Conservation (phyloP, 805 yeast species). For the Danielia reshetovae region DNA sequence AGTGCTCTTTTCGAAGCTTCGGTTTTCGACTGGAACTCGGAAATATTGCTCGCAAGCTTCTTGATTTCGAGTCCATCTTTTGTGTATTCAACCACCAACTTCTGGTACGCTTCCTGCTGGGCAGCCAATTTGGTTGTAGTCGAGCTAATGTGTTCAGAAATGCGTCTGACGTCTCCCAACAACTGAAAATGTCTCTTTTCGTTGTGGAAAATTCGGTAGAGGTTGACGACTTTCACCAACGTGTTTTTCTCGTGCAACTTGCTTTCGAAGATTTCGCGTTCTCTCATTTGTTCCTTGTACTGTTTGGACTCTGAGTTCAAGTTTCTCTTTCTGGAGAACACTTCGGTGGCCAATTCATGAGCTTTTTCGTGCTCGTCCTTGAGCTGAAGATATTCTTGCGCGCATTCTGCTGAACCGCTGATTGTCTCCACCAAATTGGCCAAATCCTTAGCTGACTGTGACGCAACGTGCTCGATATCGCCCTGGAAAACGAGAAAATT, state of each 20-base stretch:
- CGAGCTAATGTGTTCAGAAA: constrained; percentile 8
- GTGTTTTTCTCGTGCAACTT: constrained; percentile 48
- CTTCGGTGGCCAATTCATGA: constrained; percentile 56
- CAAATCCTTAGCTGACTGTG: constrained; percentile 76
- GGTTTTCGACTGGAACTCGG: constrained; percentile 32
- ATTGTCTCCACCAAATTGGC: constrained; percentile 74
- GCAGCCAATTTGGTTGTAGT: constrained; percentile 22
- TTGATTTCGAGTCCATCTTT: constrained; percentile 41
- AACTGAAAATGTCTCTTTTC: constrained; percentile 38
- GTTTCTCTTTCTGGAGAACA: constrained; percentile 65
- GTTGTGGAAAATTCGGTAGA: constrained; percentile 66
- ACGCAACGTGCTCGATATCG: constrained; percentile 89
- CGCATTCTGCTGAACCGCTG: constrained; percentile 72
- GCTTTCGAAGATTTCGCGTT: constrained; percentile 62
- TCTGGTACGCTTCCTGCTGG: constrained; percentile 25
- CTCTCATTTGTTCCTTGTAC: constrained; percentile 70
- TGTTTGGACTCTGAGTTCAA: constrained; percentile 71
- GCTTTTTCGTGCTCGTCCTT: constrained; percentile 64
- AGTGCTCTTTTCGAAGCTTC: constrained; percentile 46
- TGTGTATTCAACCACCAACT: constrained; percentile 39
- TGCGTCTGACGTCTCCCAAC: constrained; percentile 25
- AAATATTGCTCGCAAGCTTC: constrained; percentile 37
- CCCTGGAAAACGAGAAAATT: constrained; percentile 96
- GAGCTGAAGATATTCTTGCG: constrained; percentile 61
- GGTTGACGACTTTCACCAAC: constrained; percentile 44